phyloP scores from a whole-genome alignment of 2,329 filamentous ascomycete species.

The Trichophaea hybrida region DNA sequence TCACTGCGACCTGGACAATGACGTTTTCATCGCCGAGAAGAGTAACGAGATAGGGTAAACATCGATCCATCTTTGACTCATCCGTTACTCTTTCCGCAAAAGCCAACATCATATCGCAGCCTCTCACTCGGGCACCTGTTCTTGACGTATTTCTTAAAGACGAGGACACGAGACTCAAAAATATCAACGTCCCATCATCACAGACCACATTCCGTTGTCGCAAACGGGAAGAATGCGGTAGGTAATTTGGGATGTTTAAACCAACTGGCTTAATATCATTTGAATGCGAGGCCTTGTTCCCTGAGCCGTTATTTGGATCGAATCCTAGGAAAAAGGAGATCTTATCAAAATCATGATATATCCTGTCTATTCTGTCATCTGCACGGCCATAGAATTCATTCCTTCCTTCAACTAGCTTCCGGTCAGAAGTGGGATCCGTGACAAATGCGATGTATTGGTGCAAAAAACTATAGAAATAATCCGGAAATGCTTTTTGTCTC shows the following conservation, averaged over 20 bases:
- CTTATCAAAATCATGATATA: conserved; percentile 93
- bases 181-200: conserved; percentile 86
- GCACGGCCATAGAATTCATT: conserved; percentile 45
- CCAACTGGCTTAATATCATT: conserved; percentile 53
- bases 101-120: conserved; percentile 79
- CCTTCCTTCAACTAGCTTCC: conserved; percentile 43
- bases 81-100: conserved; percentile 86
- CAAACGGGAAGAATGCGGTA: conserved; percentile 50
- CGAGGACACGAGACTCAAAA: conserved; percentile 75
- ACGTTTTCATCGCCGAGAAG: conserved; percentile 71
- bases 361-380: conserved; percentile 83
- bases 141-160: conserved; percentile 81
- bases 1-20: conserved; percentile 68
- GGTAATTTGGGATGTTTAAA: conserved; percentile 73
- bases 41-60: conserved; percentile 77
- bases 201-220: conserved; percentile 42
- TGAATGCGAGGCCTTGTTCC: conserved; percentile 26
- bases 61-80: conserved; percentile 86
- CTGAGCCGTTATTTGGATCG: conserved; percentile 37
- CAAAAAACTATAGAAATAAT: conserved; percentile 94
- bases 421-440: conserved; percentile 74
- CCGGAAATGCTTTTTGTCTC: conserved; percentile 80
- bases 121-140: conserved; percentile 71
- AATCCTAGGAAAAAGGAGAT: conserved; percentile 88
- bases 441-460: conserved; percentile 97